Percentiles rank a stretch among this genome's conserved stretches.
Evolutionary conservation across 208 protist genomes (phyloP).

Genomic region (Leishmania guyanensis): DNA sequence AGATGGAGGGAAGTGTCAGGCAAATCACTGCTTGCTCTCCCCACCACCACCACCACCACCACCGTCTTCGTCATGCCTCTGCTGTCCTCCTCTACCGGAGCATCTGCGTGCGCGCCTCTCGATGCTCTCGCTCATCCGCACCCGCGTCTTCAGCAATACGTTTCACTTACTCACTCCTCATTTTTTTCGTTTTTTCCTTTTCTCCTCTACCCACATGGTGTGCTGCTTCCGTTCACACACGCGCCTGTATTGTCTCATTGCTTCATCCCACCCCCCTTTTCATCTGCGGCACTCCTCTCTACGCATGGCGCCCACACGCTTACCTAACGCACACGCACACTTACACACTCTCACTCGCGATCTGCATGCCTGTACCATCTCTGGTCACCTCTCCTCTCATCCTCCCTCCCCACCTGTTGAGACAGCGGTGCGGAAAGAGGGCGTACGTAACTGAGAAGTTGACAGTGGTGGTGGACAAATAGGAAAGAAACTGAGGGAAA

Average conservation of each 20-base stretch:
- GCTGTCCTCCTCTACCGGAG: neutral
- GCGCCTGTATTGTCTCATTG: neutral
- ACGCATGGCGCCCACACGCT: neutral
- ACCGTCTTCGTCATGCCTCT: neutral
- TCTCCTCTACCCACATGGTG: neutral
- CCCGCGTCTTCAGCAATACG: neutral
- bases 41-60: neutral
- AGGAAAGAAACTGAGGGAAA: neutral
- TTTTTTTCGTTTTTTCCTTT: neutral
- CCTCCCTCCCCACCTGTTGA: neutral
- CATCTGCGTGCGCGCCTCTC: neutral
- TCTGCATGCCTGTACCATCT: neutral
- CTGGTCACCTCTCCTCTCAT: neutral
- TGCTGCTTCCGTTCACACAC: neutral
- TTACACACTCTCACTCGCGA: neutral
- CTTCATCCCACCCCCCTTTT: neutral
- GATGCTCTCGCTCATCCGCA: neutral
- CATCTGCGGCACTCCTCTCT: neutral
- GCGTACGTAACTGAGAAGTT: neutral
- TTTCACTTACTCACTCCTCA: neutral
- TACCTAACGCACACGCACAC: neutral
- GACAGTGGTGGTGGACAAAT: neutral
- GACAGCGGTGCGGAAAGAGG: neutral
- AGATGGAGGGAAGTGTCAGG: neutral
- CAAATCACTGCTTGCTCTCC: too few relatives aligned